Evolutionary conservation across 495 filamentous ascomycete genomes (phyloP), one percentile per base, ranked within the genome.

Genomic region (Antarctomyces pellizariae): DNA sequence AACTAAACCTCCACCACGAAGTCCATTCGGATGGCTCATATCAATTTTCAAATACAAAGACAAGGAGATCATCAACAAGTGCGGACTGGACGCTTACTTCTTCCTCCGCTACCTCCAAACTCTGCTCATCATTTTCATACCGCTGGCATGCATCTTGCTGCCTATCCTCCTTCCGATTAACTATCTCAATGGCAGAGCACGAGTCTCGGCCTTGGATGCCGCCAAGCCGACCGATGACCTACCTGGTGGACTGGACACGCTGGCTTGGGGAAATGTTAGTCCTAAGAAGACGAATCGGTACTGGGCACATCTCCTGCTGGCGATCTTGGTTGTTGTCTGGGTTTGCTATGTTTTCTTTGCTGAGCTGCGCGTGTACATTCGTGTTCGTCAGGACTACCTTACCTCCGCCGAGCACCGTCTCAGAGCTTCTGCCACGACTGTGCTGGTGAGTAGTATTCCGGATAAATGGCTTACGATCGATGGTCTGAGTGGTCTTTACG

Each of bases 21-120:
- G 66, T 11, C 54, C 73, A n/a, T 69, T 68, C 38, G 57, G 53
- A 32, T 73, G 82, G 62, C 45, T 83, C 20, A 47, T 48, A 13
- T 59, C 70, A 14, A 60, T 91, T 18, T 76, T 86, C 49, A 67
- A 59, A 41, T 78, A 78, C 29, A 60, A 64, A 24, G 72, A 80
- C 47, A 58, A 74, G n/a, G 78, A 91, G 36, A 73, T 93, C 43
- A 86, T 93, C 33, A 71, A 77, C 20, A 92, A 91, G 49, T 91
- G 79, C 46, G 86, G 86, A 4, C 62, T 97, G 20, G 86, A 97
- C 49, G 84, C 89, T 39, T 97, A 93, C 54, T 90, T 97, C 49
- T 97, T 95, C 52, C 59, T 97, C 1, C 77, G 89, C 29, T 97
- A 90, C 45, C 59, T 97, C 9, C 77, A 84, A 30, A 86, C 90